phyloP scores from a whole-genome alignment of 805 yeast genomes.

The Cyberlindnera misumaiensis region DNA sequence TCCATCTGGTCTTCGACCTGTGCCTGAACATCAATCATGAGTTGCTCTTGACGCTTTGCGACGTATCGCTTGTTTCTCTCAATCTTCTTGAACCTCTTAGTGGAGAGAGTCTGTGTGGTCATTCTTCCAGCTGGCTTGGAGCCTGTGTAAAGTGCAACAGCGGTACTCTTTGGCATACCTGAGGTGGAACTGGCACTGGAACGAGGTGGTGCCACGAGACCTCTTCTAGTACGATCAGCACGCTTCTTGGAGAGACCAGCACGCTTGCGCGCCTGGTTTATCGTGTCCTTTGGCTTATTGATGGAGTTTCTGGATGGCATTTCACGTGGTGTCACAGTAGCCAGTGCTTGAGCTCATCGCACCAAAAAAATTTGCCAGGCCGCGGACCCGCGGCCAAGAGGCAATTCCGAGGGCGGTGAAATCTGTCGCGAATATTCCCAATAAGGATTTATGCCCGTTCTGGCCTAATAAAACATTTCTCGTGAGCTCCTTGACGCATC shows the following conservation, averaged over 20 bases:
- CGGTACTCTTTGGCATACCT: conserved; percentile 34
- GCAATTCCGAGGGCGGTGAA: too few relatives aligned
- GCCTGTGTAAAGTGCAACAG: conserved; percentile 34
- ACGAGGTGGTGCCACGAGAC: conserved; percentile 37
- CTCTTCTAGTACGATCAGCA: conserved; percentile 41
- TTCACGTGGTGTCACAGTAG: not conserved
- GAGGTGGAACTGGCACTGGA: conserved; percentile 37
- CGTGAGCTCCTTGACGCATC: too few relatives aligned
- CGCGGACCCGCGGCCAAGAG: not conserved
- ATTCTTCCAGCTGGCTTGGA: conserved; percentile 20
- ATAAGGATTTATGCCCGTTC: not conserved
- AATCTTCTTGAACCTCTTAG: conserved; percentile 71
- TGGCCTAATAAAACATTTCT: not conserved
- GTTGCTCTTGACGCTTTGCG: conserved; percentile 43
- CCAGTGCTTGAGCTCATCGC: conserved; percentile 1
- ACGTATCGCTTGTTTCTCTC: conserved; percentile 73
- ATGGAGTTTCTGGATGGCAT: conserved; percentile 83
- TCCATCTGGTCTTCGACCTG: conserved; percentile 46
- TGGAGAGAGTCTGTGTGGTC: conserved; percentile 61
- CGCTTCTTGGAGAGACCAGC: conserved; percentile 47
- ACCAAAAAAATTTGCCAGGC: not conserved
- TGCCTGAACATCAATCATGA: conserved; percentile 43
- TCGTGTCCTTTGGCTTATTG: conserved; percentile 67
- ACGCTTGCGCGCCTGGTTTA: conserved; percentile 44
- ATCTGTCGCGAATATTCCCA: not conserved